phyloP scores from a whole-genome alignment of 2,329 filamentous ascomycete species.

The Ophidiomyces ophidiicola region DNA sequence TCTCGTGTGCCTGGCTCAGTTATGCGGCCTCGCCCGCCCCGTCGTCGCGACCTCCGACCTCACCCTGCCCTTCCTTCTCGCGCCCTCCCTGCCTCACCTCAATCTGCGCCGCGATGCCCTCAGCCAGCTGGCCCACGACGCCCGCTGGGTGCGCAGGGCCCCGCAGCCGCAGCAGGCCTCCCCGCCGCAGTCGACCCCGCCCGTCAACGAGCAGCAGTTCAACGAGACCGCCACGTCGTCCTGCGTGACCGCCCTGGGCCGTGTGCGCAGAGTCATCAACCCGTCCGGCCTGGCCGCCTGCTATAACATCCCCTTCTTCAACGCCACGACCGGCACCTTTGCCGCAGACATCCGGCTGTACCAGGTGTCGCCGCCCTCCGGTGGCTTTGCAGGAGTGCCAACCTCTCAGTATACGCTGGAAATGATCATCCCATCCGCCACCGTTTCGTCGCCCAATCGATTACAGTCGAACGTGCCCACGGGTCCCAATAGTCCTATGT shows the following conservation, averaged over 20 bases:
- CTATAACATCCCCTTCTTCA: slow-evolving; percentile 65
- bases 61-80: not conserved
- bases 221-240: slow-evolving; percentile 40
- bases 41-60: slow-evolving; percentile 1
- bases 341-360: slow-evolving; percentile 66
- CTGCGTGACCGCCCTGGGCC: slow-evolving; percentile 46
- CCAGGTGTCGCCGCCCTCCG: slow-evolving; percentile 49
- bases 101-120: slow-evolving; percentile 9
- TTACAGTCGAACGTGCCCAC: slow-evolving; percentile 11
- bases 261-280: slow-evolving; percentile 48
- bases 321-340: slow-evolving; percentile 54
- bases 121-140: not conserved
- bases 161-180: slow-evolving; percentile 10
- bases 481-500: slow-evolving; percentile 8
- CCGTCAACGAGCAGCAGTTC: slow-evolving; percentile 27
- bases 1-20: slow-evolving; percentile 7
- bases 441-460: slow-evolving; percentile 16
- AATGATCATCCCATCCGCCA: slow-evolving; percentile 19
- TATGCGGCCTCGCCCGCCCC: slow-evolving; percentile 5
- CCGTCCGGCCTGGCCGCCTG: slow-evolving; percentile 67
- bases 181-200: slow-evolving; percentile 24
- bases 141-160: slow-evolving; percentile 8
- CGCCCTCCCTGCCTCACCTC: slow-evolving; percentile 3
- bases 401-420: slow-evolving; percentile 21
- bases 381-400: slow-evolving; percentile 35